Base-by-base conservation (phyloP, 176 grass and related monocot species). In the Cenchrus purpureus region DNA sequence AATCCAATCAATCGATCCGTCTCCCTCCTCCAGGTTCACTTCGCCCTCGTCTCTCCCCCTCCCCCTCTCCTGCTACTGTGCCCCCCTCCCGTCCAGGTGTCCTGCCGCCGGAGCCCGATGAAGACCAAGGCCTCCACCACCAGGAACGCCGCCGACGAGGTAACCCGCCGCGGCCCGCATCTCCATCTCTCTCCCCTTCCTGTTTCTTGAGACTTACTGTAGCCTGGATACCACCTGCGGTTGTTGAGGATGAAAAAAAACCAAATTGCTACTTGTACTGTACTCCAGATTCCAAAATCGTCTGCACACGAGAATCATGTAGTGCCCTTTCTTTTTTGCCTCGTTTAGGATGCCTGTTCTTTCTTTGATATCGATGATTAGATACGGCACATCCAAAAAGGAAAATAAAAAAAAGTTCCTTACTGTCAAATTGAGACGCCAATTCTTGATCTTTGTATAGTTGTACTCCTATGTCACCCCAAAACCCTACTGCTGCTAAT, bases 91-190 rank as follows among this genome's bases (percentile, higher is more conserved):
- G 32, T 74, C 71, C 48, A 53, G 71, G 25, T 53, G 71, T 14
- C 71, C 49, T 40, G 49, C 48, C 45, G 17, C 49, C 65, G 34
- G 79, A 56, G 8, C 52, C 64, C 37, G 50, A 82, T 71, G 79
- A 82, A 71, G 79, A 16, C 65, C 52, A 82, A 82, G 54, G 34
- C 79, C 53, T 5, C 65, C 20, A 51, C 34, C 53, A 20, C 6
- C 73, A 75, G 54, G 73, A 51, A 19, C 51, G 12, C 76, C 76
- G 43, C 43, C 66, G 53, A 16, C 37, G 67, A 71, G 80, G 80
- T 82, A 82, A 71, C n/a, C 79, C 79, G 0, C 34, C 32, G n/a
- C 78, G 17, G 6, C 78, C 64, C 17, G 50, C 79, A 44, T 71
- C 54, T 46, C 66, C 20, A 17, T 60, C 53, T 17, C 19, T 68